These are phyloP conservation scores for Cladosporium colombiae DNA, from an alignment of 2,329 filamentous ascomycete genomes.

Conservation along the genomic window DNA sequence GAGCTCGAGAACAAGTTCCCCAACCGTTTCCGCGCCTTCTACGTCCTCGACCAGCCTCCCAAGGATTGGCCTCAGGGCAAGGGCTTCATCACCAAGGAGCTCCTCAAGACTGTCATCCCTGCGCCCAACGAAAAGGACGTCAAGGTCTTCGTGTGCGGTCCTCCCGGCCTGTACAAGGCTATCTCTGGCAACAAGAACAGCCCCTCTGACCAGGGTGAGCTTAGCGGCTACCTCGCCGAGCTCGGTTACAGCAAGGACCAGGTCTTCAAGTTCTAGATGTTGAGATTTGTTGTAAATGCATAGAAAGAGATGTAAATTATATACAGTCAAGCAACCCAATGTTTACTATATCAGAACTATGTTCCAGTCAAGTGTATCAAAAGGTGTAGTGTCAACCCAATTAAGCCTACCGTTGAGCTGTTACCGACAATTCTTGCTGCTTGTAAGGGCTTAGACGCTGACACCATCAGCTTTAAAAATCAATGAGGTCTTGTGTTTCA, in stretches of 20 bases:
- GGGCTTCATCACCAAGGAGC: constrained; percentile 84
- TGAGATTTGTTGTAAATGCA: neutral
- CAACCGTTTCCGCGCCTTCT: constrained; percentile 92
- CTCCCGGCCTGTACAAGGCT: constrained; percentile 89
- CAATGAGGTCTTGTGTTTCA: too few species aligned
- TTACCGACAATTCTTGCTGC: too few species aligned
- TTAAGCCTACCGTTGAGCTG: too few species aligned
- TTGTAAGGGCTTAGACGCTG: too few species aligned
- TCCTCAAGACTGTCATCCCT: constrained; percentile 91
- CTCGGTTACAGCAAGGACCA: constrained; percentile 84
- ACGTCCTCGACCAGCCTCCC: constrained; percentile 82
- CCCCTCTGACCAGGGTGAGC: constrained; percentile 91
- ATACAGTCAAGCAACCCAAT: neutral
- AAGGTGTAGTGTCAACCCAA: neutral
- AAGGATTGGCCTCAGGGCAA: constrained; percentile 74
- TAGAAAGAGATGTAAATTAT: constrained; percentile 5
- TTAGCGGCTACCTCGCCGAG: constrained; percentile 78
- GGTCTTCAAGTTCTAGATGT: constrained; percentile 85
- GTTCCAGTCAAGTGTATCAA: neutral
- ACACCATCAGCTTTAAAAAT: too few species aligned
- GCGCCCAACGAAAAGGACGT: constrained; percentile 89
- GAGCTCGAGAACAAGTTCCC: constrained; percentile 94
- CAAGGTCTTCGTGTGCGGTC: constrained; percentile 96
- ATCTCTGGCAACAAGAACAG: constrained; percentile 87
- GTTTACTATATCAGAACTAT: neutral